Evolutionary conservation across 1,284 basidiomycete species (phyloP).

Genomic region (Ustilago cynodontis): DNA sequence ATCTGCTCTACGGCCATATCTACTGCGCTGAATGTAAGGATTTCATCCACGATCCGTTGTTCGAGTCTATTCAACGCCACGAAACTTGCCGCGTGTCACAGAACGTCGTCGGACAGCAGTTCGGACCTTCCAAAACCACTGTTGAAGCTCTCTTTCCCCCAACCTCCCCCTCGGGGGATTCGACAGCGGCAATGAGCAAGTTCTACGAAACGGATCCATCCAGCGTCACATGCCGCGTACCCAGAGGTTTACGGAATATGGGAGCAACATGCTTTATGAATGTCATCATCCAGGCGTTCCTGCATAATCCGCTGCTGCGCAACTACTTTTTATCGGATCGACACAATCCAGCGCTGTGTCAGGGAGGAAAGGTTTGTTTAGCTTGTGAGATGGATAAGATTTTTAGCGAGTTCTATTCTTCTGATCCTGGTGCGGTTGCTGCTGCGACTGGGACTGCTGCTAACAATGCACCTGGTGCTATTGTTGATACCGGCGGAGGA

Average conservation of each 20-base stretch:
- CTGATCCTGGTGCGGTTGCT: constrained; percentile 28
- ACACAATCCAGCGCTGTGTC: constrained; percentile 79
- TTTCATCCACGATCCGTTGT: constrained; percentile 60
- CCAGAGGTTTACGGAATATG: constrained; percentile 88
- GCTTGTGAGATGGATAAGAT: constrained; percentile 95
- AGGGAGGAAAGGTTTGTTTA: constrained; percentile 78
- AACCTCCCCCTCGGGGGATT: neutral
- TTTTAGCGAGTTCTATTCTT: constrained; percentile 77
- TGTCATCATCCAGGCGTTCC: constrained; percentile 89
- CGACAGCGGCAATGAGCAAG: constrained; percentile 15
- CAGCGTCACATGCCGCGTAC: constrained; percentile 73
- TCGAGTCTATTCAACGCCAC: constrained; percentile 45
- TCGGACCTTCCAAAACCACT: constrained; percentile 20
- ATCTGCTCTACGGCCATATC: constrained; percentile 63
- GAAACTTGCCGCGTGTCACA: constrained; percentile 42
- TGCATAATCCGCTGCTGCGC: constrained; percentile 90
- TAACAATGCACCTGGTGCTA: constrained; percentile 59
- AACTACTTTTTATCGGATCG: constrained; percentile 91
- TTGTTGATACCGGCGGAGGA: neutral
- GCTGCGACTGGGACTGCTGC: constrained; percentile 73
- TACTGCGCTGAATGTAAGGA: constrained; percentile 65
- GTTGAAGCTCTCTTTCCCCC: constrained; percentile 30
- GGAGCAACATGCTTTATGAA: constrained; percentile 96
- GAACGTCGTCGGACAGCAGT: constrained; percentile 31
- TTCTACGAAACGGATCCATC: constrained; percentile 35